These are phyloP conservation scores for Euphorbia schlechtendalii DNA, from an alignment of 441 rosid species.

Conservation along the genomic window DNA sequence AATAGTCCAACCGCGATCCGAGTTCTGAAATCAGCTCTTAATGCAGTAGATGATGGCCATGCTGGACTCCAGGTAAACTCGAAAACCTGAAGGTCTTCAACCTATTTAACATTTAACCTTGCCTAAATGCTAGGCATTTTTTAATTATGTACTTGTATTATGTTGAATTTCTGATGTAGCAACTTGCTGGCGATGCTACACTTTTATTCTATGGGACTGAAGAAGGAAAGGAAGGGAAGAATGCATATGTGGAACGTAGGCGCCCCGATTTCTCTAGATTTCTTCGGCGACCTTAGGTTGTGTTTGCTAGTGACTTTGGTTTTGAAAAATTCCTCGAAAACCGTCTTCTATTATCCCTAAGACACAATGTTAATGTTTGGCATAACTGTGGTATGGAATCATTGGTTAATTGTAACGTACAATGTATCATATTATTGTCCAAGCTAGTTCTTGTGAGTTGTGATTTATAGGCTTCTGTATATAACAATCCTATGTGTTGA, in stretches of 20 bases:
- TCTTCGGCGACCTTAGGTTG: conserved; percentile 51
- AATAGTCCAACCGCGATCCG: conserved; percentile 95
- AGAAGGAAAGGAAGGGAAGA: conserved; percentile 79
- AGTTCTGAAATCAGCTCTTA: conserved; percentile 79
- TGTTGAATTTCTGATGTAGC: conserved; percentile 25
- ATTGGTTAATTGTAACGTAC: not conserved
- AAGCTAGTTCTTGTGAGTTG: no score
- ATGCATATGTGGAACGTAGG: conserved; percentile 62
- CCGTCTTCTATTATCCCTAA: no score
- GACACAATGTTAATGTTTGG: conserved; percentile 1
- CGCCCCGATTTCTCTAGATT: conserved; percentile 77
- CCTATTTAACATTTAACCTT: not conserved
- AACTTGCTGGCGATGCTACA: conserved; percentile 73
- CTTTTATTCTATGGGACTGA: conserved; percentile 77
- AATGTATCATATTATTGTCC: not conserved
- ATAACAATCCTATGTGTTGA: no score
- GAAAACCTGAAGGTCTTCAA: not conserved
- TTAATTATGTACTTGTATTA: no score
- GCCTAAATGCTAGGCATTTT: not conserved
- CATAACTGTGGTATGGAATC: not conserved
- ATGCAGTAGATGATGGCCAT: conserved; percentile 88
- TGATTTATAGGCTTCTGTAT: not conserved
- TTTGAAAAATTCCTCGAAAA: not conserved
- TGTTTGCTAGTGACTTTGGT: not conserved
- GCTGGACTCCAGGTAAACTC: conserved; percentile 75